These are phyloP conservation scores for Russula brevipes DNA, from an alignment of 768 basidiomycete species.

Conservation along the genomic window DNA sequence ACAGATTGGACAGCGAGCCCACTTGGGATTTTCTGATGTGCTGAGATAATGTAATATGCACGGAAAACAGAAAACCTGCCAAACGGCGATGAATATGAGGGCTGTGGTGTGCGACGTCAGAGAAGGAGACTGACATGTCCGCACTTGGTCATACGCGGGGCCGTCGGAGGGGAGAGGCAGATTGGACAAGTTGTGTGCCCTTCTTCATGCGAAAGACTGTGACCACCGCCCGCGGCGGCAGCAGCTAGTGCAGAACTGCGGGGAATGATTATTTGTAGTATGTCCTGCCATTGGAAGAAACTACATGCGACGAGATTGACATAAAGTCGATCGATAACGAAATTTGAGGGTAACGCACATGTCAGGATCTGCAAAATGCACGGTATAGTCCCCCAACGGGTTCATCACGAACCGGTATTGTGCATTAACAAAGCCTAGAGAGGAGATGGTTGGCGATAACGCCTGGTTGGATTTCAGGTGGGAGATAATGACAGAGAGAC, in stretches of 20 bases:
- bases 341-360: conserved; percentile 52
- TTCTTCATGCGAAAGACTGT: conserved; percentile 43
- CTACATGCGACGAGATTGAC: conserved; percentile 36
- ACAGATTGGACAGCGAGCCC: conserved; percentile 94
- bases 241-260: conserved; percentile 70
- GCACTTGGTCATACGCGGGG: conserved; percentile 93
- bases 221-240: conserved; percentile 44
- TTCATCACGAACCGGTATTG: conserved; percentile 96
- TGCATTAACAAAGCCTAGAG: conserved; percentile 91
- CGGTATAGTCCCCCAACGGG: conserved; percentile 86
- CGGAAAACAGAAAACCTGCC: conserved; percentile 87
- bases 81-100: conserved; percentile 15
- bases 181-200: conserved; percentile 84
- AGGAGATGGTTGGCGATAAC: conserved; percentile 23
- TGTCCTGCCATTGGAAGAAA: conserved; percentile 94
- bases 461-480: background rate
- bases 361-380: conserved; percentile 95
- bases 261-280: conserved; percentile 91
- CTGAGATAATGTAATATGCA: conserved; percentile 90
- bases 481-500: conserved; percentile 33
- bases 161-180: conserved; percentile 85
- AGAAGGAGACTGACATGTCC: conserved; percentile 73
- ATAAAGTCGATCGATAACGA: conserved; percentile 21
- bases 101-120: conserved; percentile 11
- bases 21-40: conserved; percentile 75